Conservation (phyloP, 352 stramenopile species). For the Globisporangium camurandrum region DNA sequence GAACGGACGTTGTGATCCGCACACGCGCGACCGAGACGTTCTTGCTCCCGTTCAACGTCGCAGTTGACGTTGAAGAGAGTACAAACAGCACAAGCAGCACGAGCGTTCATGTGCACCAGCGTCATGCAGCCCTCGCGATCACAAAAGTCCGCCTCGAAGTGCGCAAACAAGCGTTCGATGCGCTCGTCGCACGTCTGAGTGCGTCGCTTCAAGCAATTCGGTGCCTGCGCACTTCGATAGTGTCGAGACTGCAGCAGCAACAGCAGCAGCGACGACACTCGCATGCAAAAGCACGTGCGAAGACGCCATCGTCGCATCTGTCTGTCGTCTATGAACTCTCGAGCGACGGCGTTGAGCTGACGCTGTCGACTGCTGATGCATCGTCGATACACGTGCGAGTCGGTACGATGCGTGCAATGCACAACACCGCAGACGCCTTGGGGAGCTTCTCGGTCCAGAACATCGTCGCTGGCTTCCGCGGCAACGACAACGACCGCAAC, state of each 20-base stretch:
- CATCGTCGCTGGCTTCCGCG: constrained; percentile 38
- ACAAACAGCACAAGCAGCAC: background rate
- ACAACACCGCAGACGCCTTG: constrained; percentile 16
- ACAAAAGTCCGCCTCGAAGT: constrained; percentile 29
- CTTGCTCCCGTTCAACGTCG: constrained; percentile 41
- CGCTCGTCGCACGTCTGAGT: constrained; percentile 6
- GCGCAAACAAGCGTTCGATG: constrained; percentile 19
- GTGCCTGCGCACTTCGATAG: constrained; percentile 2
- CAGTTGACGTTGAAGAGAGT: constrained; percentile 27
- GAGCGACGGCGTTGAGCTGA: constrained; percentile 53
- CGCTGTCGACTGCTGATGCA: constrained; percentile 14
- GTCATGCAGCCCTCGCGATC: constrained; percentile 14
- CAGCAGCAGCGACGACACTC: background rate
- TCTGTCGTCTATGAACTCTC: constrained; percentile 17
- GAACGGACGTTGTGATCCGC: constrained; percentile 2
- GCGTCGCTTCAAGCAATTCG: background rate
- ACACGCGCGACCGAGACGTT: constrained; percentile 26
- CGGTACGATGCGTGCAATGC: constrained; percentile 26
- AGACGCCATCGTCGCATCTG: background rate
- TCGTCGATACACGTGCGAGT: constrained; percentile 58
- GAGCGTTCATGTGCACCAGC: constrained; percentile 8
- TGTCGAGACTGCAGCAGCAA: background rate
- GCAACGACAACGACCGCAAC: background rate
- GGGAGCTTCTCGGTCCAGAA: constrained; percentile 57
- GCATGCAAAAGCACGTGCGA: background rate